A percentile compares a stretch with the other conserved stretches of the same genome.
These are phyloP conservation scores for Globisporangium cederbergense DNA, from an alignment of 352 stramenopile genomes.

Conservation along the genomic window DNA sequence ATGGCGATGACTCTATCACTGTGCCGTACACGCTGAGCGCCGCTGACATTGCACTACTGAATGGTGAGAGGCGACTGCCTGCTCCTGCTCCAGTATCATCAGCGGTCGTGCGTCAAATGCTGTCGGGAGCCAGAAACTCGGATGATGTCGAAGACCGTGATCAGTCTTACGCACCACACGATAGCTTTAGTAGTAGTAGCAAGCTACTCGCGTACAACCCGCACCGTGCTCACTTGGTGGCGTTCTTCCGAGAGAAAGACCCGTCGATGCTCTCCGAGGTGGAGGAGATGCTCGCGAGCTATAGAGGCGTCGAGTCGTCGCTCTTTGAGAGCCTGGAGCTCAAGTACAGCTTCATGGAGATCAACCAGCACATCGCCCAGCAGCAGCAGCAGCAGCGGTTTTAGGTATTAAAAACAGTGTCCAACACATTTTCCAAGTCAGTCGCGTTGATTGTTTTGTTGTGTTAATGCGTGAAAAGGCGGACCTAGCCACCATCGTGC, in stretches of 20 bases:
- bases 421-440: not conserved
- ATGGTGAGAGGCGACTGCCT: constrained; percentile 32
- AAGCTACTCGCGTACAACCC: constrained; percentile 26
- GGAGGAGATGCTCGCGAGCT: constrained; percentile 75
- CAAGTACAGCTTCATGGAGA: constrained; percentile 78
- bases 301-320: constrained; percentile 65
- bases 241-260: constrained; percentile 66
- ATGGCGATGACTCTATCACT: constrained; percentile 19
- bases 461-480: not conserved
- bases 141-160: not conserved
- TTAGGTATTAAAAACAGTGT: not conserved
- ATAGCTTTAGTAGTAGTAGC: not conserved
- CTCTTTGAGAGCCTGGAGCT: constrained; percentile 81
- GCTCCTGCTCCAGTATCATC: not conserved
- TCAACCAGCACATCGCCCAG: constrained; percentile 46
- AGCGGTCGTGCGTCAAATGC: not conserved
- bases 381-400: not conserved
- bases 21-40: constrained; percentile 69
- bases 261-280: constrained; percentile 60
- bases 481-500: not conserved
- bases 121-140: not conserved
- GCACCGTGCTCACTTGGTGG: constrained; percentile 46
- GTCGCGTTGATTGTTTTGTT: not conserved
- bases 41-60: constrained; percentile 70
- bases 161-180: not conserved